phyloP scores from a whole-genome alignment of 805 yeast genomes.

The Suhomyces xylopsoci region DNA sequence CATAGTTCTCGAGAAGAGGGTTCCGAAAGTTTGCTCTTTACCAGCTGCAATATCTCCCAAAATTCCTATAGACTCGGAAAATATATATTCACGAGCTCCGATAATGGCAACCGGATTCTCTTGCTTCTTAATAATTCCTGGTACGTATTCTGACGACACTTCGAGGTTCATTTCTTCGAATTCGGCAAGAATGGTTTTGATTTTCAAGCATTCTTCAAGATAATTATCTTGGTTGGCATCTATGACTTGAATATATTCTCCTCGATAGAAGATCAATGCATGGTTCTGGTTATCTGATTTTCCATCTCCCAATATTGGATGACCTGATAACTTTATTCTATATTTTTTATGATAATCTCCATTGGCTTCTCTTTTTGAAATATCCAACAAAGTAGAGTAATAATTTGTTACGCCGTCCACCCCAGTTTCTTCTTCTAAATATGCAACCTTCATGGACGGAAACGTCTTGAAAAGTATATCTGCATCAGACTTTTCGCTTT shows the following conservation, averaged over 20 bases:
- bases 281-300: conserved; percentile 94
- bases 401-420: conserved; percentile 41
- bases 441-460: conserved; percentile 61
- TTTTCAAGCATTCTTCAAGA: conserved; percentile 88
- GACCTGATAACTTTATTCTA: conserved; percentile 79
- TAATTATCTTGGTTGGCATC: conserved; percentile 98
- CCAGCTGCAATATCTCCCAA: conserved; percentile 97
- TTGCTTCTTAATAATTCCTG: conserved; percentile 44
- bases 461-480: conserved; percentile 65
- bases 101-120: conserved; percentile 76
- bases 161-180: conserved; percentile 72
- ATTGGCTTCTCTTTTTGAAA: conserved; percentile 47
- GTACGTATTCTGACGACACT: conserved; percentile 48
- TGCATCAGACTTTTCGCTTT: conserved; percentile 65
- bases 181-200: conserved; percentile 82
- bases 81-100: conserved; percentile 93
- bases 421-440: conserved; percentile 48
- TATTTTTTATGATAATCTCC: conserved; percentile 42
- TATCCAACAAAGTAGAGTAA: conserved; percentile 60
- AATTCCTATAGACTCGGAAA: conserved; percentile 89
- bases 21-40: conserved; percentile 95
- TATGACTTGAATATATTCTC: conserved; percentile 90
- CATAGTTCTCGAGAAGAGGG: conserved; percentile 87
- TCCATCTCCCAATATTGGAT: conserved; percentile 95
- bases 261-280: conserved; percentile 81